Conservation (phyloP, 2,329 filamentous ascomycete species). For the Clonostachys solani region DNA sequence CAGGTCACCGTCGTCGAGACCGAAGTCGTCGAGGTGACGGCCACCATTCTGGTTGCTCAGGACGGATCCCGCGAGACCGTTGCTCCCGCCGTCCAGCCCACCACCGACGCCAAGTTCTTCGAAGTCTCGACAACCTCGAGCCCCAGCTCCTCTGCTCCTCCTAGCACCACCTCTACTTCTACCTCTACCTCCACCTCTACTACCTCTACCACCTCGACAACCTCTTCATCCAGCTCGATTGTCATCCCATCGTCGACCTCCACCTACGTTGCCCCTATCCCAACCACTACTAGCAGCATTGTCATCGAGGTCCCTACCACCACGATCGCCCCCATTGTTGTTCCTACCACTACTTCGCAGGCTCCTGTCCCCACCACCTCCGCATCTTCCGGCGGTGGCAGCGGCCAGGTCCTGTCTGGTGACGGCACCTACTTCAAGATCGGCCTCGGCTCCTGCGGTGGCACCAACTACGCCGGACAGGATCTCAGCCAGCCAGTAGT, state of each 20-base stretch:
- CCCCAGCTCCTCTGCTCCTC: conserved; percentile 5
- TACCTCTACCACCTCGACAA: not conserved
- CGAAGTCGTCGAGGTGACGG: conserved; percentile 46
- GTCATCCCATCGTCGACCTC: conserved; percentile 2
- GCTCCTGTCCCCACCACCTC: not conserved
- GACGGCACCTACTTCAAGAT: conserved; percentile 73
- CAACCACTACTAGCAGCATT: no score
- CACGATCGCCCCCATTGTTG: conserved; percentile 6
- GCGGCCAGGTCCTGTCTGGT: conserved; percentile 37
- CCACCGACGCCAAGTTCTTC: conserved; percentile 28
- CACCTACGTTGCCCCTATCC: conserved; percentile 3
- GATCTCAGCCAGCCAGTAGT: no score
- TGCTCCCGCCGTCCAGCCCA: conserved; percentile 42
- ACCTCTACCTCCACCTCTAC: not conserved
- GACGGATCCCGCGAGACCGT: conserved; percentile 23
- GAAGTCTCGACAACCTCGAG: conserved; percentile 13
- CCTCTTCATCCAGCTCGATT: no score
- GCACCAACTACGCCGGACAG: conserved; percentile 47
- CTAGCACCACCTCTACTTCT: not conserved
- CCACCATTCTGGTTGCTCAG: conserved; percentile 27
- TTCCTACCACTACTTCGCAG: conserved; percentile 1
- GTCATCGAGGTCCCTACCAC: conserved; percentile 3
- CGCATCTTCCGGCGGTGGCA: not conserved
- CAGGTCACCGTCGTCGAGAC: conserved; percentile 40
- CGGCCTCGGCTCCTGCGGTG: conserved; percentile 66